Evolutionary conservation across 1,139 yeast species (phyloP).

Genomic region (Taphrina confusa): DNA sequence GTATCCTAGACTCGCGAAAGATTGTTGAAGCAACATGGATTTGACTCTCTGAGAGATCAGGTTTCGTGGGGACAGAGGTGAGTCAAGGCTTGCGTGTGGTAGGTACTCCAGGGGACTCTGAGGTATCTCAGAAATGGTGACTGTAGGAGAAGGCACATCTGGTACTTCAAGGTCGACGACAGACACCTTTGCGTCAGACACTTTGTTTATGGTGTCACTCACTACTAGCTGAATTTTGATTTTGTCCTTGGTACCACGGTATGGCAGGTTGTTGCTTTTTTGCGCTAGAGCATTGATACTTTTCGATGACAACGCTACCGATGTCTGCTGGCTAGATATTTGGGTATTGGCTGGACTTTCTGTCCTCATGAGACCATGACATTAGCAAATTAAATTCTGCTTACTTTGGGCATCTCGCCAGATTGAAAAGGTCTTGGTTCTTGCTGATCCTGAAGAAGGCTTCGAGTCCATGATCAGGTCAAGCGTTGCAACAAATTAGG

Average conservation of each 20-base stretch:
- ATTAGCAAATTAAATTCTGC: too few relatives aligned
- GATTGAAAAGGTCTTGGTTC: not conserved
- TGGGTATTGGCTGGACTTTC: too few relatives aligned
- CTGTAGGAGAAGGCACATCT: too few relatives aligned
- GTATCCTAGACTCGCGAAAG: not conserved
- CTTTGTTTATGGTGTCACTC: too few relatives aligned
- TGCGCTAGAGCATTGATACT: not conserved
- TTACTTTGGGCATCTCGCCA: conserved; percentile 9
- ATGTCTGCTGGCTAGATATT: too few relatives aligned
- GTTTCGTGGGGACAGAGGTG: too few relatives aligned
- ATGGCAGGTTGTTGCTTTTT: not conserved
- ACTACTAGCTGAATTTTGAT: not conserved
- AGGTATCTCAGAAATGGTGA: not conserved
- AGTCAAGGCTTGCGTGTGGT: not conserved
- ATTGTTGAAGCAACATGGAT: not conserved
- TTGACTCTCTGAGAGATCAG: conserved; percentile 1
- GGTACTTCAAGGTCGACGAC: too few relatives aligned
- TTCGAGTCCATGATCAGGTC: not conserved
- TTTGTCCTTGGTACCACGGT: not conserved
- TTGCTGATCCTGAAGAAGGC: not conserved
- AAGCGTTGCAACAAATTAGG: too few relatives aligned
- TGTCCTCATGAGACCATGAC: too few relatives aligned
- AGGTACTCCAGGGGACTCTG: conserved; percentile 1
- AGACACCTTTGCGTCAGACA: too few relatives aligned
- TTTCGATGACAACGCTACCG: too few relatives aligned